phyloP scores from a whole-genome alignment of 805 yeast species.

The Saturnispora silvae region DNA sequence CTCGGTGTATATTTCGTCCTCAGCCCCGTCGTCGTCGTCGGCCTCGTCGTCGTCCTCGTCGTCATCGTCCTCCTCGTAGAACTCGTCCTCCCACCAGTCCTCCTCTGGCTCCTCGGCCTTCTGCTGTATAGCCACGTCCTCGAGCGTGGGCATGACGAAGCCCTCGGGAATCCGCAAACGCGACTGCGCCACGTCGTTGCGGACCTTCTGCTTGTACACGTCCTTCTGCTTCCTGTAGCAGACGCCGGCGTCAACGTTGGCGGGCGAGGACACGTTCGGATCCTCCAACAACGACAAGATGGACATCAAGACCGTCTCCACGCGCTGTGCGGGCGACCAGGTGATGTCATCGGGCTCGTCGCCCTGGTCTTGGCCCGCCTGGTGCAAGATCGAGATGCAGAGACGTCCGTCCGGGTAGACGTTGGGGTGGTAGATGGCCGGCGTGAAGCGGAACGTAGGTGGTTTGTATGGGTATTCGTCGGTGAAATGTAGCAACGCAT shows the following conservation, averaged over 20 bases:
- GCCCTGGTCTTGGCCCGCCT: slow-evolving; percentile 74
- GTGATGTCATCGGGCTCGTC: slow-evolving; percentile 93
- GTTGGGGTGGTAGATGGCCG: slow-evolving; percentile 93
- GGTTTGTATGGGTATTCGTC: slow-evolving; percentile 86
- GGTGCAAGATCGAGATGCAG: slow-evolving; percentile 88
- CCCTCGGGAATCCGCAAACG: slow-evolving; percentile 80
- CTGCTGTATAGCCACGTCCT: slow-evolving; percentile 30
- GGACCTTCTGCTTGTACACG: slow-evolving; percentile 66
- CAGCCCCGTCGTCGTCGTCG: slow-evolving; percentile 21
- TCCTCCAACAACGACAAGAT: slow-evolving; percentile 87
- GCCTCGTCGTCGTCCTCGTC: slow-evolving; percentile 25
- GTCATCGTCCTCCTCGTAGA: slow-evolving; percentile 26
- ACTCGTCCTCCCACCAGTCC: slow-evolving; percentile 23
- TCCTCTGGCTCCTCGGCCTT: slow-evolving; percentile 22
- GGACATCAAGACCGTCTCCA: slow-evolving; percentile 83
- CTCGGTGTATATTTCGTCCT: slow-evolving; percentile 20
- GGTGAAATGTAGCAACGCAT: slow-evolving; percentile 90
- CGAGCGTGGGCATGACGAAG: slow-evolving; percentile 68
- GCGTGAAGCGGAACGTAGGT: slow-evolving; percentile 87
- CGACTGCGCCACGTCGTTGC: slow-evolving; percentile 72
- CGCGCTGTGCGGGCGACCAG: slow-evolving; percentile 93
- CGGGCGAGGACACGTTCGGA: slow-evolving; percentile 90
- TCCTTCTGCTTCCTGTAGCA: slow-evolving; percentile 79
- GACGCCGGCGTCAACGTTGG: slow-evolving; percentile 95
- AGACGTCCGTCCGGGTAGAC: slow-evolving; percentile 90